phyloP scores from a whole-genome alignment of 1,139 yeast species.

The Saccharomyces pastorianus region DNA sequence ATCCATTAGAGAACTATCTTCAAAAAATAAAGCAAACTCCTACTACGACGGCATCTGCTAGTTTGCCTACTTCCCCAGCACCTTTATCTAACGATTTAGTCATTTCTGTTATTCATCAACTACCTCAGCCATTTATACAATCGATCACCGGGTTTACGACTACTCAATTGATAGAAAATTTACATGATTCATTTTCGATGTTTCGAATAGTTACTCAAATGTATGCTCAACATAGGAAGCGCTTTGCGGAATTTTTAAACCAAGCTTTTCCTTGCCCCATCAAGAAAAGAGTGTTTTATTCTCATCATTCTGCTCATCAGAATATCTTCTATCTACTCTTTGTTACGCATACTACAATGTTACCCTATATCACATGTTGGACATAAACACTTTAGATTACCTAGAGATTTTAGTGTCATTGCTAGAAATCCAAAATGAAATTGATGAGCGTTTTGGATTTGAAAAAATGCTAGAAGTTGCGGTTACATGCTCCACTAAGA shows the following conservation, averaged over 20 bases:
- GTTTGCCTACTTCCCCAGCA: constrained; percentile 6
- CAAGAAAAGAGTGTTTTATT: constrained; percentile 5
- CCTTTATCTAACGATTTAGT: constrained; percentile 12
- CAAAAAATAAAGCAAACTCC: constrained; percentile 10
- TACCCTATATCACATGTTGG: constrained; percentile 19
- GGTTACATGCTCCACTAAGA: neutral
- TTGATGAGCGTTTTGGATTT: neutral
- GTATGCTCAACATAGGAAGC: constrained; percentile 14
- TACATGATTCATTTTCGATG: constrained; percentile 20
- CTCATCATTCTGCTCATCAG: constrained; percentile 15
- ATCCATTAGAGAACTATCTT: constrained; percentile 22
- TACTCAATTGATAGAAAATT: constrained; percentile 10
- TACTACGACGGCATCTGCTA: neutral
- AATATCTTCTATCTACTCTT: constrained; percentile 19
- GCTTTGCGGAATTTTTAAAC: constrained; percentile 13
- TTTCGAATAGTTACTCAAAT: constrained; percentile 17
- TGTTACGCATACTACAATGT: constrained; percentile 21
- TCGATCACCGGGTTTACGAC: constrained; percentile 15
- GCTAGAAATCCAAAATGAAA: neutral
- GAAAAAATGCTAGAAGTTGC: neutral
- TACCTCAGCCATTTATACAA: constrained; percentile 23
- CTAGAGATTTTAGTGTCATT: neutral
- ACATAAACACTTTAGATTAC: constrained; percentile 15
- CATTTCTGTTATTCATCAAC: constrained; percentile 12
- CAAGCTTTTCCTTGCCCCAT: neutral